Evolutionary conservation across 2,329 filamentous ascomycete genomes (phyloP).

Genomic region (Fusarium sp.): DNA sequence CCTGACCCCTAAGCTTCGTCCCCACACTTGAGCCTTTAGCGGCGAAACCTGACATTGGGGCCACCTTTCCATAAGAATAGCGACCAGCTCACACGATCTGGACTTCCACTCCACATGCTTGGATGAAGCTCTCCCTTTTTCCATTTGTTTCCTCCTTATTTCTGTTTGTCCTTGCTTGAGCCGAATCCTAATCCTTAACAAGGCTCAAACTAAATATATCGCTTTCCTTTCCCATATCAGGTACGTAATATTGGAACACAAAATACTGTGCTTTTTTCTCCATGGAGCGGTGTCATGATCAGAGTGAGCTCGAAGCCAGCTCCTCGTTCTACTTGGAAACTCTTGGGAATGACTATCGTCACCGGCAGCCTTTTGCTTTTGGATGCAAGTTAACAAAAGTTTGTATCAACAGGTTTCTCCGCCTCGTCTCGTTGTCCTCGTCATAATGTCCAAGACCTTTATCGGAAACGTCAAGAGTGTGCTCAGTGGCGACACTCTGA

Average conservation of each 20-base stretch:
- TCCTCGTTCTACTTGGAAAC: not conserved
- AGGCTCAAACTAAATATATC: slow-evolving; percentile 31
- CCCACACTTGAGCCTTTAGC: slow-evolving; percentile 43
- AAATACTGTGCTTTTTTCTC: not conserved
- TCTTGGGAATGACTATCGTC: not conserved
- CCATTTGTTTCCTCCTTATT: slow-evolving; percentile 21
- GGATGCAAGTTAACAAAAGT: slow-evolving; percentile 29
- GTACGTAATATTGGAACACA: slow-evolving; percentile 34
- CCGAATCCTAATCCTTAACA: slow-evolving; percentile 32
- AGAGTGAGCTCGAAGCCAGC: slow-evolving; percentile 24
- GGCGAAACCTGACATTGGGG: slow-evolving; percentile 45
- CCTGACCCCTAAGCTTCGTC: slow-evolving; percentile 38
- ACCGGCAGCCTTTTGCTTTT: not conserved
- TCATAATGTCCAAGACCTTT: slow-evolving; percentile 64
- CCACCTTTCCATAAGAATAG: slow-evolving; percentile 51
- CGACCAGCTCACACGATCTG: slow-evolving; percentile 43
- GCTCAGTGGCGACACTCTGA: slow-evolving; percentile 90
- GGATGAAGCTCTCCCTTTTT: slow-evolving; percentile 36
- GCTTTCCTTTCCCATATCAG: slow-evolving; percentile 23
- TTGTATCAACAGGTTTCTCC: slow-evolving; percentile 30
- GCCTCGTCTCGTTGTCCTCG: slow-evolving; percentile 38
- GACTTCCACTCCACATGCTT: slow-evolving; percentile 37
- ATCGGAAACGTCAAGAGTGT: slow-evolving; percentile 90
- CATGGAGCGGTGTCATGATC: slow-evolving; percentile 37
- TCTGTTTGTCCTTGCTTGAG: slow-evolving; percentile 38